Conservation (phyloP, 2,329 filamentous ascomycete genomes). For the Huntiella bhutanensis region DNA sequence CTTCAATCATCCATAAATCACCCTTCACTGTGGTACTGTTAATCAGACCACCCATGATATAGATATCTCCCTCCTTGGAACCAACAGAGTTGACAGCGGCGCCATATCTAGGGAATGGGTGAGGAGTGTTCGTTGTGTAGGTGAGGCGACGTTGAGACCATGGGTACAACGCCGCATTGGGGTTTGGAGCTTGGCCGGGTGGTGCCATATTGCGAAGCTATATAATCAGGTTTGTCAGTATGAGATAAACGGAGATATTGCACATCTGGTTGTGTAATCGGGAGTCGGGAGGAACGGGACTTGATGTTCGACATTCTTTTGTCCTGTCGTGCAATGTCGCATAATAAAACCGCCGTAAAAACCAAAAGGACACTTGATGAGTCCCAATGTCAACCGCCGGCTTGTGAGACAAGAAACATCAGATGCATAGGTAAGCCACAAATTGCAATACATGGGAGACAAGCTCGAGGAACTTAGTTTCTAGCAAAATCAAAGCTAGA, state of each 20-base stretch:
- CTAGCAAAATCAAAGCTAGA: too few relatives aligned
- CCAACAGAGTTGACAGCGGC: conserved; percentile 83
- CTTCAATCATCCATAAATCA: conserved; percentile 94
- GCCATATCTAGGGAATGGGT: conserved; percentile 90
- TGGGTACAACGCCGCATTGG: conserved; percentile 72
- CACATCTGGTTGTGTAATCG: too few relatives aligned
- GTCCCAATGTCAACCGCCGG: too few relatives aligned
- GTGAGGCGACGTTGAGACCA: conserved; percentile 85
- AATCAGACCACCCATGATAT: conserved; percentile 92
- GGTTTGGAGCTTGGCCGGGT: conserved; percentile 25
- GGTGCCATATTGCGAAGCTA: conserved; percentile 34
- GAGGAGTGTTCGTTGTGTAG: conserved; percentile 63
- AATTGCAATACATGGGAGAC: too few relatives aligned
- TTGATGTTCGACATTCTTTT: too few relatives aligned
- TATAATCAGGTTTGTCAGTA: neutral
- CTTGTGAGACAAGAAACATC: too few relatives aligned
- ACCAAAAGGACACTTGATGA: too few relatives aligned
- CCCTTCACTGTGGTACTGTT: conserved; percentile 92
- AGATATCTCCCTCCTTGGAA: conserved; percentile 93
- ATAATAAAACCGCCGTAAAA: too few relatives aligned
- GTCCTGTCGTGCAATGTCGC: too few relatives aligned
- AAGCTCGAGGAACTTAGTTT: too few relatives aligned
- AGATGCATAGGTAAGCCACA: too few relatives aligned
- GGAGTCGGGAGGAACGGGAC: too few relatives aligned
- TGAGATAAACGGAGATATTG: neutral